Base-by-base conservation (phyloP, 108 stramenopile genomes). In the Mediolabrus comicus region DNA sequence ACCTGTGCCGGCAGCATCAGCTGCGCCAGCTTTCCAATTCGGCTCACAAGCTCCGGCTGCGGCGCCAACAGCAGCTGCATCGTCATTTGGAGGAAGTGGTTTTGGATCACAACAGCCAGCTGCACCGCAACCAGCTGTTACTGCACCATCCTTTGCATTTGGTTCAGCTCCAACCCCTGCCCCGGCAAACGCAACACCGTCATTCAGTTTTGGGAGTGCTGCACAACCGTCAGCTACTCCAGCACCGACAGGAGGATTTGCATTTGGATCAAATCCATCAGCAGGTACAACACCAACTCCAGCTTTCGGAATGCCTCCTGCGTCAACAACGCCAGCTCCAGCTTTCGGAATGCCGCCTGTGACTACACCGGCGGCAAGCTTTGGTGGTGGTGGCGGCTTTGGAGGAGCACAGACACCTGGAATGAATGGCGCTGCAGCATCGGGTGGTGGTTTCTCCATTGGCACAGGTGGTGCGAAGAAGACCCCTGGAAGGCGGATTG, bases 141-240 rank as follows among this genome's bases (percentile, higher is more conserved):
- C 56, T 10, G 56, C 30, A n/a, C 29, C 56, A 33, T 16, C 56
- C 24, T 57, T 57, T 57, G 29, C 8, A 31, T 43, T 57, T 41
- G 27, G 68, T 57, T 19, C 67, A 31, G n/a, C 67, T 52, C 17
- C 72, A 72, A 25, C 84, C 52, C 22, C 77, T 34, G 9, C 61
- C 58, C 22, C 80, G 61, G 17, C 51, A 11, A 13, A 62, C 61
- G n/a, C 41, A 11, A 19, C 57, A 63, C 62, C 62, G 30, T 25
- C 29, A 13, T 33, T 33, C 24, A 28, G 46, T 17, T 49, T 49
- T n/a, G 46, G 46, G 46, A 22, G 46, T 9, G 22, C 19, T 49
- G 46, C 46, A 49, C 46, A 49, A 49, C 46, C 46, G n/a, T 6
- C 14, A 41, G 39, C 46, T 22, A 22, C 22, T 22, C 46, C 46